These are phyloP conservation scores for Paratinospora sagittata DNA, from an alignment of 164 flowering plant species.

Conservation along the genomic window DNA sequence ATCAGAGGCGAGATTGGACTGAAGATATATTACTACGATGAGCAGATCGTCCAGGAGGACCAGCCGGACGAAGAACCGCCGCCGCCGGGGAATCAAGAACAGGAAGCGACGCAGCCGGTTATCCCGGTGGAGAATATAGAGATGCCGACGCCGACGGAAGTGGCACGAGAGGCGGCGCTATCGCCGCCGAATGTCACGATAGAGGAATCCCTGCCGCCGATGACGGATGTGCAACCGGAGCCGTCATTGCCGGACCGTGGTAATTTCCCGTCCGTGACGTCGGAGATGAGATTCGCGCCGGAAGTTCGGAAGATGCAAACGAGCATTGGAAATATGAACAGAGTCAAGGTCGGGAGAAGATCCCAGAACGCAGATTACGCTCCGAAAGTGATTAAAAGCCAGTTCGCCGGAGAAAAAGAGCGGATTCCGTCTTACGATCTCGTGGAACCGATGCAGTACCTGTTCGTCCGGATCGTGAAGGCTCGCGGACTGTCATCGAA, in stretches of 20 bases:
- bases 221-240: conserved; percentile 13
- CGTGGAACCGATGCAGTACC: conserved; percentile 87
- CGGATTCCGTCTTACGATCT: conserved; percentile 46
- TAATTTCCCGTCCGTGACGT: neutral
- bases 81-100: conserved; percentile 8
- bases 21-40: conserved; percentile 65
- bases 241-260: neutral
- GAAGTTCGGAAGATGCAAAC: conserved; percentile 56
- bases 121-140: conserved; percentile 6
- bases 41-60: conserved; percentile 26
- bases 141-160: conserved; percentile 24
- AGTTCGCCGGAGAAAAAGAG: conserved; percentile 28
- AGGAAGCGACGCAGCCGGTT: neutral
- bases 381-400: conserved; percentile 41
- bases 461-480: conserved; percentile 71
- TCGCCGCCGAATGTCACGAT: conserved; percentile 35
- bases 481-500: conserved; percentile 51
- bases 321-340: conserved; percentile 14
- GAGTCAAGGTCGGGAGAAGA: conserved; percentile 35
- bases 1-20: conserved; percentile 76
- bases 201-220: conserved; percentile 37
- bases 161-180: conserved; percentile 22
- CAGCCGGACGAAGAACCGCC: neutral
- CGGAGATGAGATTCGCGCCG: conserved; percentile 22
- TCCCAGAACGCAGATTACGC: conserved; percentile 44